A percentile compares a stretch with the other conserved stretches of the same genome.
Conservation (phyloP, 208 protist species). For the Perkinsela sp. region DNA sequence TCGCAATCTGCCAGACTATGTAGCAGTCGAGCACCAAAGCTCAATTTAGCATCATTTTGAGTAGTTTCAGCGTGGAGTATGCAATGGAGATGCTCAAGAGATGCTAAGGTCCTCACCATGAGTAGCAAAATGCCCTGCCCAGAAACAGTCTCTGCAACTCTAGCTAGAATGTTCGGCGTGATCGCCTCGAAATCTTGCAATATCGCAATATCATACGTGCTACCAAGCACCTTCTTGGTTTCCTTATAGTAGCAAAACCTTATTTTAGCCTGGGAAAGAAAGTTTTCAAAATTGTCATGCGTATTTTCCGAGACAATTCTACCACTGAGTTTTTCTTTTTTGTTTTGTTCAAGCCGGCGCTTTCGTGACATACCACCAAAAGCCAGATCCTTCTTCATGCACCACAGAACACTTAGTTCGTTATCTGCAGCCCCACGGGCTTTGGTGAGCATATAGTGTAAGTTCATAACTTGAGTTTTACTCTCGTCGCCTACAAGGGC, state of each 20-base stretch:
- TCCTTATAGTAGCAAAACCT: constrained; percentile 95
- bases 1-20: constrained; percentile 80
- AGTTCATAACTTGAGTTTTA: constrained; percentile 87
- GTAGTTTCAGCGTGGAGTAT: constrained; percentile 70
- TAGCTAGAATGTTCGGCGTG: constrained; percentile 93
- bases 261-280: constrained; percentile 89
- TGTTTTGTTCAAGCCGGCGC: constrained; percentile 72
- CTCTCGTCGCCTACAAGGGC: constrained; percentile 91
- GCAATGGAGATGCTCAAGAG: constrained; percentile 84
- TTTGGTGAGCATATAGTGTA: constrained; percentile 94
- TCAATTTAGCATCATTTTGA: constrained; percentile 60
- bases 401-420: constrained; percentile 92
- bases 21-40: constrained; percentile 97
- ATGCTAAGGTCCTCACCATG: constrained; percentile 81
- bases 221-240: constrained; percentile 92
- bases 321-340: constrained; percentile 65
- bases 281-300: constrained; percentile 92
- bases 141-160: constrained; percentile 97
- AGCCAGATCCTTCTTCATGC: constrained; percentile 96
- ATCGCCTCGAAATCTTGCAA: constrained; percentile 97
- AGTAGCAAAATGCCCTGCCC: constrained; percentile 94
- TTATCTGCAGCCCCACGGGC: constrained; percentile 55
- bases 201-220: constrained; percentile 97
- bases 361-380: constrained; percentile 75
- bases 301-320: constrained; percentile 64